phyloP scores from a whole-genome alignment of 1,284 basidiomycete genomes.

The Anthracocystis setariae region DNA sequence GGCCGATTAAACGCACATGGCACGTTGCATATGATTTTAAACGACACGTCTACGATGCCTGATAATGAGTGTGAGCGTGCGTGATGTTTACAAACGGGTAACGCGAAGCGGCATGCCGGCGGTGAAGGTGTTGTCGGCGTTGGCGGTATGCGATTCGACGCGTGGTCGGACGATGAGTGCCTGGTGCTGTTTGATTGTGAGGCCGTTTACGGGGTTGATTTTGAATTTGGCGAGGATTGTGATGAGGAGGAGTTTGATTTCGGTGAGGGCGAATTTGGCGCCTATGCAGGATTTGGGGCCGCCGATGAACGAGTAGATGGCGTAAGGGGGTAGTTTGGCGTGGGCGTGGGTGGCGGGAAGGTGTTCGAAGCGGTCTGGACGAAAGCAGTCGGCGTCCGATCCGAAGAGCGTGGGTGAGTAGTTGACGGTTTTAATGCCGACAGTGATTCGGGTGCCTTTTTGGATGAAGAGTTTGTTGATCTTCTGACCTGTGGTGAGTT shows the following conservation, averaged over 20 bases:
- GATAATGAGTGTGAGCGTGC: too few species aligned
- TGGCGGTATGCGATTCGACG: constrained; percentile 16
- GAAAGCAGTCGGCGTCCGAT: constrained; percentile 54
- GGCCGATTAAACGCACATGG: constrained; percentile 17
- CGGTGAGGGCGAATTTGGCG: constrained; percentile 47
- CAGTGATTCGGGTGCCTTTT: constrained; percentile 52
- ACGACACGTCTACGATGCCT: too few species aligned
- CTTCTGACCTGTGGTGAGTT: constrained; percentile 68
- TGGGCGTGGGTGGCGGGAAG: constrained; percentile 35
- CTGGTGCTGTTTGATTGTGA: constrained; percentile 36
- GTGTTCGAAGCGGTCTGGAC: constrained; percentile 58
- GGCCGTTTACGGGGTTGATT: constrained; percentile 26
- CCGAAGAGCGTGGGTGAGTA: constrained; percentile 54
- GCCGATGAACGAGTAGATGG: constrained; percentile 43
- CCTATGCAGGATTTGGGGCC: constrained; percentile 57
- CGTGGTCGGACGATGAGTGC: constrained; percentile 47
- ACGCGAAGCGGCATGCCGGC: constrained; percentile 49
- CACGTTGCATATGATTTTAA: too few species aligned
- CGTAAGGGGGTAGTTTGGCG: constrained; percentile 47
- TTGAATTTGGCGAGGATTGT: constrained; percentile 29
- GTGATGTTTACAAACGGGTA: too few species aligned
- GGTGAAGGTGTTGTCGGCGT: neutral
- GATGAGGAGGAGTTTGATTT: constrained; percentile 51
- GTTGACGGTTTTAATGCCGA: constrained; percentile 58
- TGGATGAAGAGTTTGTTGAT: constrained; percentile 42